Evolutionary conservation across 495 filamentous ascomycete genomes (phyloP).

Genomic region (Neurospora sp.): DNA sequence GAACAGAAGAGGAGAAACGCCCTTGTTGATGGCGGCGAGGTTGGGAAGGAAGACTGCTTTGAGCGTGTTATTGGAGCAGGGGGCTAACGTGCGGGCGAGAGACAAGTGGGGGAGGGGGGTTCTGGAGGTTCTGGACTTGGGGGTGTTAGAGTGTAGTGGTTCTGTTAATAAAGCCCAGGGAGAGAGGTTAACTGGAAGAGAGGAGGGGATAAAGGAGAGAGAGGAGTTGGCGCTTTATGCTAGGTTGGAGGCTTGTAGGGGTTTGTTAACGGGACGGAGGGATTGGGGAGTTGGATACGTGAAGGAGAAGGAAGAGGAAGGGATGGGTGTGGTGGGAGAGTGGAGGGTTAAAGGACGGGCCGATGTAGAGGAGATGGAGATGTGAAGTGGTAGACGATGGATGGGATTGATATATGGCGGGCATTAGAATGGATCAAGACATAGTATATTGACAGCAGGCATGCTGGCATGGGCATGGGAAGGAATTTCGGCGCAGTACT

Average conservation of each 20-base stretch:
- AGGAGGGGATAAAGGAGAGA: conserved; percentile 1
- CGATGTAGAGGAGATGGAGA: neutral
- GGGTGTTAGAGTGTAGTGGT: neutral
- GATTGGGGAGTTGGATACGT: conserved; percentile 14
- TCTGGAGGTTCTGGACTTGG: conserved; percentile 25
- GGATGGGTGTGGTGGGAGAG: conserved; percentile 5
- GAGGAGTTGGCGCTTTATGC: conserved; percentile 18
- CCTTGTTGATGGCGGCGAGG: conserved; percentile 34
- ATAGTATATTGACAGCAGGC: neutral
- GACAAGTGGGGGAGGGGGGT: conserved; percentile 28
- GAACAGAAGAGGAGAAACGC: conserved; percentile 36
- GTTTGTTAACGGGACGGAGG: conserved; percentile 17
- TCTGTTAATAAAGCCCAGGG: neutral
- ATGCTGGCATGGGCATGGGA: neutral
- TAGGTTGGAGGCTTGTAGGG: conserved; percentile 21
- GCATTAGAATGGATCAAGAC: neutral
- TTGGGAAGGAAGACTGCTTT: conserved; percentile 34
- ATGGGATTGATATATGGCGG: neutral
- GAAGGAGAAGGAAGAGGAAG: conserved; percentile 2
- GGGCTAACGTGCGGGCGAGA: conserved; percentile 33
- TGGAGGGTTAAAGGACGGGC: conserved; percentile 5
- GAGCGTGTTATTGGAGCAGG: conserved; percentile 28
- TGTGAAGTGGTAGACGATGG: neutral
- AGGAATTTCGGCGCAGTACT: neutral
- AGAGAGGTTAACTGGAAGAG: neutral